Evolutionary conservation across 2,329 filamentous ascomycete genomes (phyloP).

Genomic region (Fusarium paranaense): DNA sequence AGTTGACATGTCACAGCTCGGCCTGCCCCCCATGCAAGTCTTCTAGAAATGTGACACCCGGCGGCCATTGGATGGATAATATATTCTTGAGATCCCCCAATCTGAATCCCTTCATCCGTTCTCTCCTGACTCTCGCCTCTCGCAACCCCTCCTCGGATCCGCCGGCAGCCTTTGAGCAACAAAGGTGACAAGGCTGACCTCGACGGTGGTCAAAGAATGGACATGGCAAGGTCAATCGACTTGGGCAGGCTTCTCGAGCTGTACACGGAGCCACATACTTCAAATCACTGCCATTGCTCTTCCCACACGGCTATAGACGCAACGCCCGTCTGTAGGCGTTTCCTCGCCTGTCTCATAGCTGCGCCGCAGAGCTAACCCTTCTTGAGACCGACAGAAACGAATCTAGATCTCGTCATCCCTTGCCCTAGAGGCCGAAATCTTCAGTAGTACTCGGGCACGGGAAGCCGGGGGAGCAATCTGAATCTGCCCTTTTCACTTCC

Average conservation of each 20-base stretch:
- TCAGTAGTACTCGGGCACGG: background rate
- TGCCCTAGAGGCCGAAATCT: background rate
- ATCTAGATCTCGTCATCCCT: background rate
- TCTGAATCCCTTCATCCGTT: background rate
- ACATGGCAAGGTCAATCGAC: background rate
- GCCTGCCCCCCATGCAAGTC: background rate
- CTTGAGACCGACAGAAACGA: background rate
- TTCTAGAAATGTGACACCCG: background rate
- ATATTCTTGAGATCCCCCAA: background rate
- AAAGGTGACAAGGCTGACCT: background rate
- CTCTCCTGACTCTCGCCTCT: background rate
- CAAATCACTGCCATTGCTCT: background rate
- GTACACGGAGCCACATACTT: background rate
- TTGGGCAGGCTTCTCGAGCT: background rate
- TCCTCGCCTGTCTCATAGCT: background rate
- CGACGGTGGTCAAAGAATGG: background rate
- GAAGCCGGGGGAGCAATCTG: background rate
- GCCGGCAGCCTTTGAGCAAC: background rate
- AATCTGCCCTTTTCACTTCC: background rate
- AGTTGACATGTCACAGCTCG: background rate
- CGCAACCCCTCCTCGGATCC: background rate
- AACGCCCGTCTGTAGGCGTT: background rate
- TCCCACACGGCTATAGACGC: background rate
- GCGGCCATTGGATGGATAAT: background rate
- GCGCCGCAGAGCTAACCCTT: background rate